Evolutionary conservation across 2,329 filamentous ascomycete species (phyloP), one percentile per base, ranked within the genome.

Genomic region (Colletotrichum sublineola): DNA sequence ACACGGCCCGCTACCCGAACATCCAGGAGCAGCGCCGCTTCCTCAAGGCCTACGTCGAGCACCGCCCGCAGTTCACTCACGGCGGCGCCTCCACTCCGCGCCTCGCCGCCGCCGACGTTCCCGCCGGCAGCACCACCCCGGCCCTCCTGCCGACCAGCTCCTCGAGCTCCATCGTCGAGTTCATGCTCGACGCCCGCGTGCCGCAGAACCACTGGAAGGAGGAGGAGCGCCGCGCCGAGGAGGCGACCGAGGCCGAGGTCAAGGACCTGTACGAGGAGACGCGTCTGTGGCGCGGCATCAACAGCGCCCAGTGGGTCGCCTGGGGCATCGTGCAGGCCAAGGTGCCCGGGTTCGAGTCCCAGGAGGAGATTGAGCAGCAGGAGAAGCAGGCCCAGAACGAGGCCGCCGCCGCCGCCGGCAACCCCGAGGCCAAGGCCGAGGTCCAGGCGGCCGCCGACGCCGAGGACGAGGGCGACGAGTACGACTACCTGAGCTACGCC

Each of bases 251-350:
- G 65, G 82, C 85, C 48, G 90, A 93, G 77, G 87, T 97, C 7
- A 85, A 89, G 61, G 88, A 90, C 63, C 85, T 99, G 38, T 85
- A 96, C 78, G 89, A 92, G 52, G 95, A 98, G 83, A 91, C 94
- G 2, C 87, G 91, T 20, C 85, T 97, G 57, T 99, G 96, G 96
- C 90, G 96, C 3, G 86, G 94, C 0, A 94, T 94, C 50, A 97
- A 96, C 82, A 95, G 92, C 46, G 94, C 94, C 2, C 90, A 93
- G 82, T 99, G 96, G 96, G 90, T 97, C 33, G 94, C 95, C 1
- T 99, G 96, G 96, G 96, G 96, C 33, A 94, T 98, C 74, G 93
- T 99, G 63, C 96, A 99, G 83, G 96, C 96, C 60, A 95, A 96
- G 80, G 87, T 97, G 1, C 91, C 94, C 0, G 94, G 91, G 0